Base-by-base conservation (phyloP, 768 basidiomycete genomes). In the Collybia sordida region DNA sequence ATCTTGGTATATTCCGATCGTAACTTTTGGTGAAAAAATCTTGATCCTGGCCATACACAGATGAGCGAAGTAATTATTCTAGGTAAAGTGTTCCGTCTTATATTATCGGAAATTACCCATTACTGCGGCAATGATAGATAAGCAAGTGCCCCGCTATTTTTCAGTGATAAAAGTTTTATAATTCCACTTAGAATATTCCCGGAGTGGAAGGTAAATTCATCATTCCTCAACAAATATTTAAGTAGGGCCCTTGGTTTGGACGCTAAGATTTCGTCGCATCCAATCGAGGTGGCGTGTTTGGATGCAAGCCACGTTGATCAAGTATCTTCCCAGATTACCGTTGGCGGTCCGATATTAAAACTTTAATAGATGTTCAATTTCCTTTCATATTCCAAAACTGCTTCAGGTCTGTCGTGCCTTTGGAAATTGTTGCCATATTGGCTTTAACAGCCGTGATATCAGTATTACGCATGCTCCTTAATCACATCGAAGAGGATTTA, bases 391-490 rank as follows among this genome's bases (percentile, higher is more conserved):
- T 84, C 87, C 35, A 95, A 91, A 67, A 88, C 86, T 42, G 88
- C 83, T 12, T 88, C 87, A 23, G 83, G 87, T 88, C 58, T 23
- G 71, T 58, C 21, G 12, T 14, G 19, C 15, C 18, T 21, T 19
- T 28, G 15, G 21, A 24, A 4, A 31, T 14, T 31, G 5, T 2
- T 31, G 9, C 31, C 9, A 6, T 31, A 3, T 31, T 31, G 9
- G 5, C 11, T 31, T 27, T 27, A 31, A 7, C 9, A 14, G 14
- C 3, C 9, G 31, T 11, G 31, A 14, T 31, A 31, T 31, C 63
- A 79, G 95, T 97, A 15, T 80, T 98, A 39, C 88, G 93, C 60
- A 98, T 98, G 95, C 74, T 98, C 47, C 83, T 85, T n/a, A 82
- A 83, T 62, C 86, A 88, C 53, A 90, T 95, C 17, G 93, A 95